Percentiles rank a stretch among this genome's conserved stretches.
Conservation (phyloP, 2,329 filamentous ascomycete species). For the Penicillium sp. region DNA sequence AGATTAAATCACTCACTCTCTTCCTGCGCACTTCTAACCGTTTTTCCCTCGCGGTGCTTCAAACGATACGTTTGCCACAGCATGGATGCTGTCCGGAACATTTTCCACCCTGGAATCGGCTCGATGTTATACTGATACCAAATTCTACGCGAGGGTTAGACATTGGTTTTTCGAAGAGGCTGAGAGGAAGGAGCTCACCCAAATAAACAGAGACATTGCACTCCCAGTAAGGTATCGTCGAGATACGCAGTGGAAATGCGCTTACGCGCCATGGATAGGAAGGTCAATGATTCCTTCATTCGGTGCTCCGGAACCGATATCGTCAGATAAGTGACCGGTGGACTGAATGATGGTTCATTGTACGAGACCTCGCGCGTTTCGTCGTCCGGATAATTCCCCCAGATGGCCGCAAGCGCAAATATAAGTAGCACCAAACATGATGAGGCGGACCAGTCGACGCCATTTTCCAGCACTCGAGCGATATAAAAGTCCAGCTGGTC, state of each 20-base stretch:
- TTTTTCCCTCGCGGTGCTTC: constrained; percentile 20
- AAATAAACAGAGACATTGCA: constrained; percentile 24
- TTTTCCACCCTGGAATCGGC: constrained; percentile 25
- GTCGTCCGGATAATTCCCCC: constrained; percentile 24
- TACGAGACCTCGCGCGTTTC: constrained; percentile 17
- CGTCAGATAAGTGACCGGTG: constrained; percentile 16
- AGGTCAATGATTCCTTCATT: constrained; percentile 21
- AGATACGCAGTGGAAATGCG: constrained; percentile 23
- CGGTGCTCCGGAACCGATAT: constrained; percentile 21
- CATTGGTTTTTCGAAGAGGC: not conserved
- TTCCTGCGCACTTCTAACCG: constrained; percentile 19
- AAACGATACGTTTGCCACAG: constrained; percentile 25
- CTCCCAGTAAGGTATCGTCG: constrained; percentile 21
- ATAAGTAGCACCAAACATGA: constrained; percentile 23
- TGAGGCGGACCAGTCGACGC: constrained; percentile 22
- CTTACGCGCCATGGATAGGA: constrained; percentile 23
- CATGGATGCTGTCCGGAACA: constrained; percentile 26
- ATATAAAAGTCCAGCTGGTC: constrained; percentile 23
- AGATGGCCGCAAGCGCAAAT: constrained; percentile 24
- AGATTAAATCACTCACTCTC: constrained; percentile 17
- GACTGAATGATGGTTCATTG: constrained; percentile 10
- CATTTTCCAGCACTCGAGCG: constrained; percentile 20
- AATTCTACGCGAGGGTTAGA: constrained; percentile 13
- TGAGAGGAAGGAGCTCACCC: constrained; percentile 9
- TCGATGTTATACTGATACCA: constrained; percentile 28